phyloP scores from a whole-genome alignment of 768 basidiomycete species.

The Tubosaeta brunneosetosa region DNA sequence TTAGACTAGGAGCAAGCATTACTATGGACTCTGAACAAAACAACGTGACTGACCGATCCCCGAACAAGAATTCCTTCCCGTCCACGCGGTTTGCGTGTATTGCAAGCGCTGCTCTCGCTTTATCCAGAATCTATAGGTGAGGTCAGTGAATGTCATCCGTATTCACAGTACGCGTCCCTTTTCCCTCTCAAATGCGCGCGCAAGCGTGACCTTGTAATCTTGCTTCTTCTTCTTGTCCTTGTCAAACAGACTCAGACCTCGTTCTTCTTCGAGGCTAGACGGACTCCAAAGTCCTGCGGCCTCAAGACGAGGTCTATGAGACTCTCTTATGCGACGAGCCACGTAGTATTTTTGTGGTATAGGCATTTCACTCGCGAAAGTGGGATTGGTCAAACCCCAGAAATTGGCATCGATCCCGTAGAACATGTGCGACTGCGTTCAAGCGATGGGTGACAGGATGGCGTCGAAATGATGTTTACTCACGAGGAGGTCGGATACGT shows the following conservation, averaged over 20 bases:
- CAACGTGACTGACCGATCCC: constrained; percentile 38
- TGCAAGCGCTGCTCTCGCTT: constrained; percentile 52
- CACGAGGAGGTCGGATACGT: constrained; percentile 69
- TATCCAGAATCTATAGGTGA: constrained; percentile 51
- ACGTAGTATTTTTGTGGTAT: constrained; percentile 74
- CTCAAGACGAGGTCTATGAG: constrained; percentile 55
- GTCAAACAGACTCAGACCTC: constrained; percentile 30
- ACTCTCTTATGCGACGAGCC: constrained; percentile 54
- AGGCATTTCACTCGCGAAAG: constrained; percentile 53
- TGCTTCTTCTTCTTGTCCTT: constrained; percentile 30
- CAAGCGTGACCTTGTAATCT: constrained; percentile 37
- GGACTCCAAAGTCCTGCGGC: constrained; percentile 59
- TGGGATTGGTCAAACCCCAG: constrained; percentile 47
- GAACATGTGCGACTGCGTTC: constrained; percentile 53
- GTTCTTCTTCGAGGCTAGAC: constrained; percentile 38
- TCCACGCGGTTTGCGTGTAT: constrained; percentile 55
- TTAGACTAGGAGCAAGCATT: constrained; percentile 39
- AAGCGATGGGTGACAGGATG: constrained; percentile 2
- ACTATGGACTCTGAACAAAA: not conserved
- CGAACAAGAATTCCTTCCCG: constrained; percentile 47
- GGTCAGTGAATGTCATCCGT: constrained; percentile 1
- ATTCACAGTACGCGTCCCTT: constrained; percentile 36
- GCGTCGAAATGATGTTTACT: constrained; percentile 24
- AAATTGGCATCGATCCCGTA: constrained; percentile 66
- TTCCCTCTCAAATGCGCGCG: constrained; percentile 58